Evolutionary conservation across 2,329 filamentous ascomycete species (phyloP).

Genomic region (Cordyceps farinosa): DNA sequence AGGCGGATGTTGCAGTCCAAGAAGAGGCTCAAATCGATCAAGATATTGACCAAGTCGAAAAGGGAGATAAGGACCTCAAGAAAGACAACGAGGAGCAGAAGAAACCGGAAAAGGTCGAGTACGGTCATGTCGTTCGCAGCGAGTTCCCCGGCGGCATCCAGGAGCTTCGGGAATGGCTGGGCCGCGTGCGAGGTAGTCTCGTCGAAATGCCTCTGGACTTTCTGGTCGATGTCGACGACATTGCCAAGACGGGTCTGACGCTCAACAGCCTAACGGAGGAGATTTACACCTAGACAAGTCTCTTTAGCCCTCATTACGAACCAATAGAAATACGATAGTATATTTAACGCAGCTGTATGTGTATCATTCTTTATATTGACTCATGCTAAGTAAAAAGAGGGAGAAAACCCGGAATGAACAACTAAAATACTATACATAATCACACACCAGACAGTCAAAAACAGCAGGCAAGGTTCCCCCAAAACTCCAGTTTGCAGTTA

Average conservation of each 20-base stretch:
- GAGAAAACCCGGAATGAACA: neutral
- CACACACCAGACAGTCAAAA: constrained; percentile 15
- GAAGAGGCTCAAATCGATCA: constrained; percentile 40
- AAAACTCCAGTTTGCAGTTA: constrained; percentile 9
- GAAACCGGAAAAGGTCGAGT: constrained; percentile 59
- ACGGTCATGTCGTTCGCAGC: constrained; percentile 82
- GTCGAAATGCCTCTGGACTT: constrained; percentile 93
- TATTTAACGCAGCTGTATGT: neutral
- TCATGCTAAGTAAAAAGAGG: constrained; percentile 2
- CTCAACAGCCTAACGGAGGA: constrained; percentile 70
- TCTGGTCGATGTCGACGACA: constrained; percentile 74
- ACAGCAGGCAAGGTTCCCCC: constrained; percentile 14
- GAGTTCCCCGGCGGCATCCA: constrained; percentile 70
- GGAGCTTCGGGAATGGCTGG: constrained; percentile 69
- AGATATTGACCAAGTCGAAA: constrained; percentile 47
- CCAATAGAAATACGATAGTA: neutral
- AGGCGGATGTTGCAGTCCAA: constrained; percentile 40
- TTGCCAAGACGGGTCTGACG: constrained; percentile 76
- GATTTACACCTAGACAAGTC: constrained; percentile 56
- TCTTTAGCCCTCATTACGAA: neutral
- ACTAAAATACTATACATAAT: constrained; percentile 12
- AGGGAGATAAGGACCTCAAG: constrained; percentile 18
- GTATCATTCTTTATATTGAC: neutral
- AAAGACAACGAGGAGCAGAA: constrained; percentile 48
- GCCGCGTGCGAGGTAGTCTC: constrained; percentile 63